Evolutionary conservation across 495 filamentous ascomycete species (phyloP).

Genomic region (Lasiosphaeriaceae sp.): DNA sequence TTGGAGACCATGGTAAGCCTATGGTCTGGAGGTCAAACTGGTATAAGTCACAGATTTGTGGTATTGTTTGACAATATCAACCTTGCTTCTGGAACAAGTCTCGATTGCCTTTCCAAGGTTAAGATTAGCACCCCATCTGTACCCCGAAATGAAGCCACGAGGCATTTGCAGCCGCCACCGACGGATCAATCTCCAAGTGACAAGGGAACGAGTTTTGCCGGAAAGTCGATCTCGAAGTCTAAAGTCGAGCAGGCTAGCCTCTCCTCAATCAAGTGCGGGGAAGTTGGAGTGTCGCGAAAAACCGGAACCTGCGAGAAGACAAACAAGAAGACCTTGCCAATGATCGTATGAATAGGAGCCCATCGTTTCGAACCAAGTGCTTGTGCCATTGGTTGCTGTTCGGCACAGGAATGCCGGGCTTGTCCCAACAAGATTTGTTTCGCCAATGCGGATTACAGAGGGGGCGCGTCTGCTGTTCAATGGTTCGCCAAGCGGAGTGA

Average conservation of each 20-base stretch:
- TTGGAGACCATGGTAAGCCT: too few species aligned
- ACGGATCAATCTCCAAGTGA: conserved; percentile 10
- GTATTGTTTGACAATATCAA: background rate
- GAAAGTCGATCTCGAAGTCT: conserved; percentile 14
- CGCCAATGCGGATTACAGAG: background rate
- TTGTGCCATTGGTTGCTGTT: background rate
- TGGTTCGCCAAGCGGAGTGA: conserved; percentile 4
- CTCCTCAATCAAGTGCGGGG: conserved; percentile 18
- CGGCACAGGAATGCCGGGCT: background rate
- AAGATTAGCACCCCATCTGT: background rate
- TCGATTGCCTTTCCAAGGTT: conserved; percentile 1
- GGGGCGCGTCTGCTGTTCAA: background rate
- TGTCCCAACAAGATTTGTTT: background rate
- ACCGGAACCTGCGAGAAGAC: conserved; percentile 3
- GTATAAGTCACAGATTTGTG: background rate
- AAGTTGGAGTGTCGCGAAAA: conserved; percentile 12
- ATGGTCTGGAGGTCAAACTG: background rate
- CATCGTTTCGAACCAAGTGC: background rate
- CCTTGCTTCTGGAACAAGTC: conserved; percentile 9
- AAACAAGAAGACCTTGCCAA: background rate
- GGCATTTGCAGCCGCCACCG: conserved; percentile 12
- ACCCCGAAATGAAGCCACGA: conserved; percentile 13
- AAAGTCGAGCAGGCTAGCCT: conserved; percentile 1
- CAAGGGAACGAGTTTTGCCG: conserved; percentile 15
- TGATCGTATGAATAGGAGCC: background rate